These are phyloP conservation scores for Mrakia blollopis DNA, from an alignment of 768 basidiomycete species.

Conservation along the genomic window DNA sequence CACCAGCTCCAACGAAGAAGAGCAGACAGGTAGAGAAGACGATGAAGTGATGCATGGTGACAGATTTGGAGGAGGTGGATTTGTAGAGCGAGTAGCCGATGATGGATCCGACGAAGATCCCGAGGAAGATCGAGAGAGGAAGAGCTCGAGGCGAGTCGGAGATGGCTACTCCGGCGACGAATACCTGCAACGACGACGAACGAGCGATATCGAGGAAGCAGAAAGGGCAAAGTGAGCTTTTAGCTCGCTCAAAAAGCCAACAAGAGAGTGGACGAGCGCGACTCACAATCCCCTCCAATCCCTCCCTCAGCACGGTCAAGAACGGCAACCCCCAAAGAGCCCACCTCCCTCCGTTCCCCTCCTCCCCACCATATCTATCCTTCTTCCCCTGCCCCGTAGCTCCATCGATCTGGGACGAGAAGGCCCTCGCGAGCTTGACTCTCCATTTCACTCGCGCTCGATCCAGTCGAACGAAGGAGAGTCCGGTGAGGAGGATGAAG, in stretches of 20 bases:
- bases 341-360: conserved; percentile 21
- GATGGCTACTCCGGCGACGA: conserved; percentile 16
- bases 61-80: conserved; percentile 27
- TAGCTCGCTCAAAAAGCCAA: too few relatives aligned
- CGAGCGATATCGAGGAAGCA: too few relatives aligned
- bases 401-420: conserved; percentile 7
- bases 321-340: conserved; percentile 28
- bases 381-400: conserved; percentile 1
- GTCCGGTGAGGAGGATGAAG: conserved; percentile 32
- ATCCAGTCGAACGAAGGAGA: conserved; percentile 28
- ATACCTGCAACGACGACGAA: too few relatives aligned
- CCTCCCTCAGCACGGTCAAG: conserved; percentile 30
- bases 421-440: conserved; percentile 26
- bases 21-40: conserved; percentile 25
- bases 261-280: background rate
- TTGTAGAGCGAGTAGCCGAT: conserved; percentile 23
- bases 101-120: conserved; percentile 20
- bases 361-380: background rate
- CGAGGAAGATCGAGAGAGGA: conserved; percentile 24
- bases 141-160: conserved; percentile 20
- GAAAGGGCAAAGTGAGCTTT: too few relatives aligned
- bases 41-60: conserved; percentile 28
- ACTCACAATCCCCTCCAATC: conserved; percentile 31
- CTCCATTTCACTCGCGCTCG: conserved; percentile 32
- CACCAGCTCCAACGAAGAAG: conserved; percentile 31